Evolutionary conservation across 1,284 basidiomycete species (phyloP).

Genomic region (Neonothopanus nambi): DNA sequence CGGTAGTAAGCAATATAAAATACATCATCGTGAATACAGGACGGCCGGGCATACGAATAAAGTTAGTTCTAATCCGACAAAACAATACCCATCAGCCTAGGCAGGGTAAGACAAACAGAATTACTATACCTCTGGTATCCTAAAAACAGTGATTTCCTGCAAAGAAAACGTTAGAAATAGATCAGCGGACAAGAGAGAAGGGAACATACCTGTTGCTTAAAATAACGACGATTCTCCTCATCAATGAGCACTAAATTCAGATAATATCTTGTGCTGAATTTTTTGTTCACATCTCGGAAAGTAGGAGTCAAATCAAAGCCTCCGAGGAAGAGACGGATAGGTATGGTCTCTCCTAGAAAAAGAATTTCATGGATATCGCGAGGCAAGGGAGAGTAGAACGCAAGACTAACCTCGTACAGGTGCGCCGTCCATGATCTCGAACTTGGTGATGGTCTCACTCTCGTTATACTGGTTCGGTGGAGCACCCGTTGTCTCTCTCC

Average conservation of each 20-base stretch:
- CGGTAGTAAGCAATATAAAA: too few relatives aligned
- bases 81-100: too few relatives aligned
- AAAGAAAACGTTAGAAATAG: conserved; percentile 6
- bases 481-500: conserved; percentile 93
- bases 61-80: too few relatives aligned
- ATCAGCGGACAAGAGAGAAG: conserved; percentile 25
- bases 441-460: conserved; percentile 98
- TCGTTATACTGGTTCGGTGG: conserved; percentile 99
- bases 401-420: conserved; percentile 77
- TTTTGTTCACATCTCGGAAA: conserved; percentile 99
- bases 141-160: conserved; percentile 35
- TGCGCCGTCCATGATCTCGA: conserved; percentile 98
- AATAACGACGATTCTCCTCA: conserved; percentile 95
- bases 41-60: too few relatives aligned
- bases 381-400: background rate
- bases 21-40: too few relatives aligned
- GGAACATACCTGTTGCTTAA: conserved; percentile 75
- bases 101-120: background rate
- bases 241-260: conserved; percentile 96
- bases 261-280: conserved; percentile 96
- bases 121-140: conserved; percentile 36
- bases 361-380: background rate
- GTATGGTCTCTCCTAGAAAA: conserved; percentile 90
- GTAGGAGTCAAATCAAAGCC: conserved; percentile 98
- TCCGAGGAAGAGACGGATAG: conserved; percentile 95